Percentiles rank a stretch among this genome's conserved stretches.
Conservation (phyloP, 805 yeast species). For the Cyberlindnera samutprakarnensis region DNA sequence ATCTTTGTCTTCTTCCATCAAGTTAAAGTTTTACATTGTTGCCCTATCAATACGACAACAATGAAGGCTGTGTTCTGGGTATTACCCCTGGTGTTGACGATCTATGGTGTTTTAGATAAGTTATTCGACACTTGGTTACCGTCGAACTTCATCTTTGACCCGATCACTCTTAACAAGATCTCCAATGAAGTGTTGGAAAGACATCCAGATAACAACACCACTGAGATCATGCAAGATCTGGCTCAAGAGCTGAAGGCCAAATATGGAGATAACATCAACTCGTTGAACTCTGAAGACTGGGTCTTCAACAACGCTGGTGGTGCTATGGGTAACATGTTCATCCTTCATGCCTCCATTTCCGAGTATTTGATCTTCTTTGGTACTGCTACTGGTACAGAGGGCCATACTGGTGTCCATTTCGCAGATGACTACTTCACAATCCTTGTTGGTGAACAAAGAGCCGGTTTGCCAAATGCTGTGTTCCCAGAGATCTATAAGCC, state of each 20-base stretch:
- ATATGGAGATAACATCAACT: slow-evolving; percentile 73
- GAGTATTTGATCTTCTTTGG: slow-evolving; percentile 95
- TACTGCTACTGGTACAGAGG: slow-evolving; percentile 89
- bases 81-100: slow-evolving; percentile 17
- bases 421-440: slow-evolving; percentile 98
- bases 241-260: slow-evolving; percentile 47
- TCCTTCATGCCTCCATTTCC: slow-evolving; percentile 87
- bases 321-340: slow-evolving; percentile 96
- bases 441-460: slow-evolving; percentile 68
- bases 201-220: slow-evolving; percentile 52
- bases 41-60: no score
- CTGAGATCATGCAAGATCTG: slow-evolving; percentile 55
- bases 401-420: slow-evolving; percentile 91
- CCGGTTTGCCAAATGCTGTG: slow-evolving; percentile 59
- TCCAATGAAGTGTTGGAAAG: slow-evolving; percentile 45
- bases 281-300: slow-evolving; percentile 76
- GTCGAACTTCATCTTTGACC: slow-evolving; percentile 61
- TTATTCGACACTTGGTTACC: slow-evolving; percentile 65
- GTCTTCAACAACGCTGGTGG: slow-evolving; percentile 97
- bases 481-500: slow-evolving; percentile 70
- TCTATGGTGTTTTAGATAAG: slow-evolving; percentile 30
- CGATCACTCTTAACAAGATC: slow-evolving; percentile 47
- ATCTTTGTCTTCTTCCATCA: no score
- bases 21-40: no score
- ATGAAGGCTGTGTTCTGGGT: slow-evolving; percentile 1